Evolutionary conservation across 129 eudicot species (phyloP).

Genomic region (Flaveria ramosissima): DNA sequence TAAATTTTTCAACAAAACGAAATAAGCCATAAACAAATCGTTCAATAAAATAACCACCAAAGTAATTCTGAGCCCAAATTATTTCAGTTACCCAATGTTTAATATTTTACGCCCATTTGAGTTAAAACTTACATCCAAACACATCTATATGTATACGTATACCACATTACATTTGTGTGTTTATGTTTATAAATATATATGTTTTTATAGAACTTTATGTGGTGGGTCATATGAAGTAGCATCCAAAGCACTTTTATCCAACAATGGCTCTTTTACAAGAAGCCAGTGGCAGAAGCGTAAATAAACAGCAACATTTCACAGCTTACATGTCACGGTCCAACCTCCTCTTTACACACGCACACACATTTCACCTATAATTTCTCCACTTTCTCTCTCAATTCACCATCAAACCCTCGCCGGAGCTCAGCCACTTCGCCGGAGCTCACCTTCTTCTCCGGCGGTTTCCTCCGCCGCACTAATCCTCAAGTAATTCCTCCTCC

Average conservation of each 20-base stretch:
- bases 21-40: too few relatives aligned
- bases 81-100: too few relatives aligned
- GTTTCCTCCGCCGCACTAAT: not conserved
- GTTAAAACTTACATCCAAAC: too few relatives aligned
- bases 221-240: constrained; percentile 26
- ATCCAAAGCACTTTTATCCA: constrained; percentile 40
- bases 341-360: constrained; percentile 8
- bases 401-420: constrained; percentile 14
- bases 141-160: not conserved
- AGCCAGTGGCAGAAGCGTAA: constrained; percentile 28
- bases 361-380: constrained; percentile 1
- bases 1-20: too few relatives aligned
- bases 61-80: too few relatives aligned
- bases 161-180: not conserved
- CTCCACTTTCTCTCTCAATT: constrained; percentile 4
- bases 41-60: too few relatives aligned
- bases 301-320: constrained; percentile 12
- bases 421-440: not conserved
- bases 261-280: constrained; percentile 15
- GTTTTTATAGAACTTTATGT: not conserved
- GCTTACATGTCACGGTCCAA: constrained; percentile 24
- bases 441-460: not conserved
- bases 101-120: too few relatives aligned
- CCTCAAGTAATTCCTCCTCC: constrained; percentile 11
- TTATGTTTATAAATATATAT: not conserved